phyloP scores from a whole-genome alignment of 2,329 filamentous ascomycete genomes.

The Cercospora sp. region DNA sequence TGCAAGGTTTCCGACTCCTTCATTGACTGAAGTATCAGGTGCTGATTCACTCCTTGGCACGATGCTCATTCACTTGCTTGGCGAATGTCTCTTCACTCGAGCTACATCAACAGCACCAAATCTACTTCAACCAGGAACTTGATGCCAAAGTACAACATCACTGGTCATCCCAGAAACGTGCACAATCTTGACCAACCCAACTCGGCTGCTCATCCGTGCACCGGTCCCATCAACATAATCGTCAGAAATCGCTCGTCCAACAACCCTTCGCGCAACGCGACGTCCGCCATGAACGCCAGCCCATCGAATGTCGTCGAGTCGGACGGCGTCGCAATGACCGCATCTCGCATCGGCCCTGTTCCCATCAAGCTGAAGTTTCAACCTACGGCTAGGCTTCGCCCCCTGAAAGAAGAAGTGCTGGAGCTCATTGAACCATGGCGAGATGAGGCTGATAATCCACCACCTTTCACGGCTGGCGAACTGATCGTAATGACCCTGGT shows the following conservation, averaged over 20 bases:
- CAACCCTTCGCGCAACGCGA: background rate
- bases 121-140: background rate
- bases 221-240: background rate
- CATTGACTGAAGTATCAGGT: too few species aligned
- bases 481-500: background rate
- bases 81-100: too few species aligned
- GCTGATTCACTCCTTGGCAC: too few species aligned
- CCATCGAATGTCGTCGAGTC: background rate
- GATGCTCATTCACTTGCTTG: too few species aligned
- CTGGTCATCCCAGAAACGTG: background rate
- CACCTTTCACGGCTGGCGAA: background rate
- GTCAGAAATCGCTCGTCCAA: background rate
- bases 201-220: background rate
- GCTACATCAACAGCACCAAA: too few species aligned
- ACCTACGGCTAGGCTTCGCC: background rate
- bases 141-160: background rate
- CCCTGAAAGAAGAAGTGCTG: background rate
- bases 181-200: background rate
- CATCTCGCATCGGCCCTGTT: background rate
- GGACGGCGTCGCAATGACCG: background rate
- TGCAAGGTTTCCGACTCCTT: too few species aligned
- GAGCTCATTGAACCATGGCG: background rate
- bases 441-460: background rate
- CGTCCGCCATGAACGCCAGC: background rate
- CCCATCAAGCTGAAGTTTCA: background rate